A percentile compares a stretch with the other conserved stretches of the same genome.
Evolutionary conservation across 306 rosid genomes (phyloP).

Genomic region (Prunus mongolica): DNA sequence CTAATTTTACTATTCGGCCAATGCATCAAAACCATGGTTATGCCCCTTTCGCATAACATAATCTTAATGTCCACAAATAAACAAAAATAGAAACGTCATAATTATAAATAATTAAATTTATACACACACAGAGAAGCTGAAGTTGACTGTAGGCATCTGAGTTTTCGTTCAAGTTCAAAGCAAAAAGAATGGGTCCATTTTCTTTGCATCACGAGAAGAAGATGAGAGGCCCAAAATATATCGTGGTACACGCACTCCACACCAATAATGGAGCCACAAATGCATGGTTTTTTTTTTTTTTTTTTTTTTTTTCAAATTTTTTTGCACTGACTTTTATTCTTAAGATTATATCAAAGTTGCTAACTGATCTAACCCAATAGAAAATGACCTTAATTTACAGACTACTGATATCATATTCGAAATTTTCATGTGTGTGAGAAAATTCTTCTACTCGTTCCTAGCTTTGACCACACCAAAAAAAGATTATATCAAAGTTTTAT

Average conservation of each 20-base stretch:
- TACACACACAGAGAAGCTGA: not conserved
- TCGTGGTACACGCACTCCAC: not conserved
- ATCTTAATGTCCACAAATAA: not conserved
- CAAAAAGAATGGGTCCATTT: not conserved
- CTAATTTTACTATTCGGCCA: not conserved
- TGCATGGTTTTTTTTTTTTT: not conserved
- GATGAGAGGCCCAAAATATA: not conserved
- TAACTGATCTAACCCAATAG: not conserved
- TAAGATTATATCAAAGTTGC: not conserved
- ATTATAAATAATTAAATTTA: not conserved
- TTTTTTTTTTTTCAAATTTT: no score
- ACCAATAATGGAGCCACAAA: not conserved
- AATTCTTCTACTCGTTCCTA: rapidly evolving
- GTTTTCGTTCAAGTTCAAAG: not conserved
- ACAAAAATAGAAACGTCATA: not conserved
- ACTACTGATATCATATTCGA: no score
- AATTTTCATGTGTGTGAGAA: no score
- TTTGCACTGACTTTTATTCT: not conserved
- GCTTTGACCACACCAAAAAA: no score
- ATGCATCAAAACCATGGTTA: not conserved
- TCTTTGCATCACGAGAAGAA: conserved; percentile 4
- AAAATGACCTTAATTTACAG: rapidly evolving
- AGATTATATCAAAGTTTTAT: no score
- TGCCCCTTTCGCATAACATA: no score
- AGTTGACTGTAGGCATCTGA: not conserved